phyloP scores from a whole-genome alignment of 768 basidiomycete genomes.

The Lentinula edodes region DNA sequence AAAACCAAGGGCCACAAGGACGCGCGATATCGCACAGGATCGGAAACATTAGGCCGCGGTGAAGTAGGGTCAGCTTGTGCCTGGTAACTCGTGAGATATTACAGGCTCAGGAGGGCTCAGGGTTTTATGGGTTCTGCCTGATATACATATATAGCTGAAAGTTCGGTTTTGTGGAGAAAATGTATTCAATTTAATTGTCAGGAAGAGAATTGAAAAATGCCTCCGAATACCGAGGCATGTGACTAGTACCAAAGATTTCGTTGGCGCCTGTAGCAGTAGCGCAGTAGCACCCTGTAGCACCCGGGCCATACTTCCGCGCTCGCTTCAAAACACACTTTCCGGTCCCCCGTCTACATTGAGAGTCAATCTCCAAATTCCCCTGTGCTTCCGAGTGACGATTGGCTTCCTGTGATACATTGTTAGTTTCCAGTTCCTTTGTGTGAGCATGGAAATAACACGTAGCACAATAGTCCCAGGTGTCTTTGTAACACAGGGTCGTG shows the following conservation, averaged over 20 bases:
- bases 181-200: too few species aligned
- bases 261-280: too few species aligned
- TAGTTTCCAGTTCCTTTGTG: neutral
- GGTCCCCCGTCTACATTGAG: too few species aligned
- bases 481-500: neutral
- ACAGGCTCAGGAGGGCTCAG: too few species aligned
- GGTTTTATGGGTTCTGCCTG: neutral
- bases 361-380: neutral
- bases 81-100: neutral
- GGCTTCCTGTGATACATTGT: neutral
- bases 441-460: slow-evolving; percentile 2
- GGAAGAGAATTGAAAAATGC: neutral
- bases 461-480: neutral
- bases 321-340: too few species aligned
- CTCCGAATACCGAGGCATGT: neutral
- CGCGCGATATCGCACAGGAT: neutral
- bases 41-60: neutral
- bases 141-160: neutral
- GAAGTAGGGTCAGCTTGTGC: neutral
- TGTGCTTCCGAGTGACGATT: neutral
- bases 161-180: neutral
- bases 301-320: too few species aligned
- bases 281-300: too few species aligned
- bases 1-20: neutral
- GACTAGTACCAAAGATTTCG: too few species aligned